A percentile compares a stretch with the other conserved stretches of the same genome.
These are phyloP conservation scores for Brassica nigra DNA, from an alignment of 345 rosid species.

Conservation along the genomic window DNA sequence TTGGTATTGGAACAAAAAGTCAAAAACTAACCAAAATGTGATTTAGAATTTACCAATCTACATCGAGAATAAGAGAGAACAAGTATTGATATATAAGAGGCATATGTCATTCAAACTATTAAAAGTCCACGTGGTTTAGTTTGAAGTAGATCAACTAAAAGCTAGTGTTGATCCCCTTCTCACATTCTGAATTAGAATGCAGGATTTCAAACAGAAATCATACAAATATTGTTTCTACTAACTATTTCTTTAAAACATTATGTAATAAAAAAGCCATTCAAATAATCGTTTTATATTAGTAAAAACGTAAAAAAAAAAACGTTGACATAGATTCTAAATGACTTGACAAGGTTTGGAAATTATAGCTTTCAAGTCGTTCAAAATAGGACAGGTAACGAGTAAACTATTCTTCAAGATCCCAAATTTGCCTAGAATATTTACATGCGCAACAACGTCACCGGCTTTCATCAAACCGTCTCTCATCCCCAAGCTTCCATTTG, in stretches of 20 bases:
- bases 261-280: background rate
- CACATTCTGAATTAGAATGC: background rate
- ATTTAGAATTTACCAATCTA: too few relatives aligned
- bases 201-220: too few relatives aligned
- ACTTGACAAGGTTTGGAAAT: background rate
- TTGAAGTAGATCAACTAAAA: background rate
- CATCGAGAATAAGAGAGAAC: too few relatives aligned
- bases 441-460: background rate
- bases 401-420: background rate
- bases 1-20: too few relatives aligned
- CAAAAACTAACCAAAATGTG: background rate
- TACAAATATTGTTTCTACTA: too few relatives aligned
- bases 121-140: background rate
- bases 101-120: background rate
- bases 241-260: too few relatives aligned
- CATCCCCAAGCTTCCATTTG: background rate
- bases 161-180: background rate
- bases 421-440: background rate
- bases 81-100: background rate
- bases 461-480: background rate
- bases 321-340: background rate
- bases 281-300: background rate
- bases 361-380: slow-evolving; percentile 8
- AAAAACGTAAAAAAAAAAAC: background rate
- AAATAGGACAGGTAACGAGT: slow-evolving; percentile 20